Conservation (phyloP, 176 grass and related monocot species). For the Phoenix roebelenii region DNA sequence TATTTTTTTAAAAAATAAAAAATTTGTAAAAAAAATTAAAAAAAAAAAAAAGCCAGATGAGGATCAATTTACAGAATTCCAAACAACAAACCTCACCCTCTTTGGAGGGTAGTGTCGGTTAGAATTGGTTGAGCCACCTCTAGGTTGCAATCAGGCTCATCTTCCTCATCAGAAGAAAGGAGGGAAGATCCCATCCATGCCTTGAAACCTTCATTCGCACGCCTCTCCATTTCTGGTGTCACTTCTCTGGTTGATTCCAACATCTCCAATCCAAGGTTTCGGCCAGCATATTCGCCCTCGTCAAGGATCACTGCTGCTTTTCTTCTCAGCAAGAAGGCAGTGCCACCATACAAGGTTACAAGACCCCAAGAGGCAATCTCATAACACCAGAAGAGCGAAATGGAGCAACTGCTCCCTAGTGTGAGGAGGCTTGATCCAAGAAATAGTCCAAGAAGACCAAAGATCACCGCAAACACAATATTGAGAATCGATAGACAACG, state of each 20-base stretch:
- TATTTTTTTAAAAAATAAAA: no score
- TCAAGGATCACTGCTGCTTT: constrained; percentile 68
- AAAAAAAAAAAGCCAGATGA: no score
- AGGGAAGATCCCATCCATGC: constrained; percentile 86
- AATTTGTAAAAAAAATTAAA: no score
- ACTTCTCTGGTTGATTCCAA: constrained; percentile 44
- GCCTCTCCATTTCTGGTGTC: constrained; percentile 65
- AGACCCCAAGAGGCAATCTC: constrained; percentile 92
- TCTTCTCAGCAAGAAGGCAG: constrained; percentile 68
- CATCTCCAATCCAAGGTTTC: constrained; percentile 81
- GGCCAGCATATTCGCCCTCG: constrained; percentile 45
- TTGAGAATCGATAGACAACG: constrained; percentile 82
- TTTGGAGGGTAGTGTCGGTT: constrained; percentile 17
- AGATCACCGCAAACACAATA: constrained; percentile 52
- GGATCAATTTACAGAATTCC: no score
- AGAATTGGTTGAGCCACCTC: constrained; percentile 38
- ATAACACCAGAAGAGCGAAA: constrained; percentile 96
- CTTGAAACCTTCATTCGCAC: constrained; percentile 79
- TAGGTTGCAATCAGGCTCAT: constrained; percentile 64
- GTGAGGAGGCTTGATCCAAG: constrained; percentile 78
- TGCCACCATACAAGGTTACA: constrained; percentile 69
- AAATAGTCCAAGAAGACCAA: constrained; percentile 80
- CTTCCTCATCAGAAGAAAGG: constrained; percentile 87
- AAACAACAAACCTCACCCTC: constrained; percentile 12
- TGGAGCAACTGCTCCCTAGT: constrained; percentile 66